These are phyloP conservation scores for Tulasnella sp. DNA, from an alignment of 768 basidiomycete genomes.

Conservation along the genomic window DNA sequence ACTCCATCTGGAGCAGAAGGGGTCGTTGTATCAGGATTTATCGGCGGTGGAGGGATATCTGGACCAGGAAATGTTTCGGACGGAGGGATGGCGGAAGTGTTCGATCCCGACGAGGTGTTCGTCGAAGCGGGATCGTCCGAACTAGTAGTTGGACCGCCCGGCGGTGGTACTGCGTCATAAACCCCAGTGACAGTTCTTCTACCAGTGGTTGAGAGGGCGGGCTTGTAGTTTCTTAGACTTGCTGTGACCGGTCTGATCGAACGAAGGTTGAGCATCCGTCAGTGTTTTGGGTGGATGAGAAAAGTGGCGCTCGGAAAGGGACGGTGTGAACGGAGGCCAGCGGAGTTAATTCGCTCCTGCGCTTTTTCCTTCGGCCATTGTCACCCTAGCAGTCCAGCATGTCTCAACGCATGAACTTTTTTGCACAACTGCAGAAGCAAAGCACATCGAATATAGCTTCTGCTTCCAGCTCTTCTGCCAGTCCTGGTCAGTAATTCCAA, in stretches of 20 bases:
- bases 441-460: neutral
- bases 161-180: neutral
- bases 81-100: neutral
- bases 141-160: neutral
- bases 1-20: neutral
- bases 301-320: slow-evolving; percentile 10
- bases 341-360: neutral
- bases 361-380: neutral
- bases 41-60: neutral
- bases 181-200: neutral
- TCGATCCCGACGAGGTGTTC: neutral
- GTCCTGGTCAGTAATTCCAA: neutral
- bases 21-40: neutral
- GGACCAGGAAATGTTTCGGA: neutral
- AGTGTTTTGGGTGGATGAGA: slow-evolving; percentile 13
- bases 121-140: neutral
- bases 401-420: slow-evolving; percentile 28
- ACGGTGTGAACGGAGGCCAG: neutral
- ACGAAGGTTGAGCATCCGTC: neutral
- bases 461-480: neutral
- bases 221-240: neutral
- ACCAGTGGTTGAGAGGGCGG: neutral
- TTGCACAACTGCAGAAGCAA: slow-evolving; percentile 15
- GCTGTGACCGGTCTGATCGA: neutral
- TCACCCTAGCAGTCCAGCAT: neutral